A percentile compares a stretch with the other conserved stretches of the same genome.
Conservation (phyloP, 169 alveolate species). For the Eimeria tenella region DNA sequence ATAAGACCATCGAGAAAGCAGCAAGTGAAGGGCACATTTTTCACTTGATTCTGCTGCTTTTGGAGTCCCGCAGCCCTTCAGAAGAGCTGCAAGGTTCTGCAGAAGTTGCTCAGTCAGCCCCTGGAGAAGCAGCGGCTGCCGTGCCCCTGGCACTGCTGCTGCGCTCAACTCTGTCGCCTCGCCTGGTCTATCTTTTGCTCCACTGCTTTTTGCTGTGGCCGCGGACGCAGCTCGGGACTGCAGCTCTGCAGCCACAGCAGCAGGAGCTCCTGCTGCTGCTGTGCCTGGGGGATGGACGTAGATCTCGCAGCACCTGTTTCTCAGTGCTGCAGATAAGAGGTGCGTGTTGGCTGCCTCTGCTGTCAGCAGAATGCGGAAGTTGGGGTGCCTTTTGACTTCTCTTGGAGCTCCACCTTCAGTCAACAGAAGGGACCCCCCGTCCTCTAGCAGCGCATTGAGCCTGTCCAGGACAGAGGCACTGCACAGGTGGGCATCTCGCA, state of each 20-base stretch:
- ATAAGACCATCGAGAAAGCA: conserved; percentile 31
- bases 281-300: conserved; percentile 87
- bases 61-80: neutral
- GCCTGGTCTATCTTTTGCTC: neutral
- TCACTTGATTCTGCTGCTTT: neutral
- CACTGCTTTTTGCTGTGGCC: neutral
- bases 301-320: conserved; percentile 98
- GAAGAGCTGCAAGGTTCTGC: conserved; percentile 28
- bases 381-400: conserved; percentile 90
- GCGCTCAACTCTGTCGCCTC: neutral
- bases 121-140: conserved; percentile 14
- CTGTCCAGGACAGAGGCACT: conserved; percentile 99
- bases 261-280: conserved; percentile 19
- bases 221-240: neutral
- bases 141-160: neutral
- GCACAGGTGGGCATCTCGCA: conserved; percentile 98
- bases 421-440: conserved; percentile 68
- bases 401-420: conserved; percentile 84
- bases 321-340: conserved; percentile 97
- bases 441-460: conserved; percentile 96
- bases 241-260: neutral
- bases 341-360: conserved; percentile 98
- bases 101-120: conserved; percentile 17
- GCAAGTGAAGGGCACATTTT: neutral
- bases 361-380: conserved; percentile 96